A percentile compares a stretch with the other conserved stretches of the same genome.
These are phyloP conservation scores for Blastomyces percursus DNA, from an alignment of 2,329 filamentous ascomycete genomes.

Conservation along the genomic window DNA sequence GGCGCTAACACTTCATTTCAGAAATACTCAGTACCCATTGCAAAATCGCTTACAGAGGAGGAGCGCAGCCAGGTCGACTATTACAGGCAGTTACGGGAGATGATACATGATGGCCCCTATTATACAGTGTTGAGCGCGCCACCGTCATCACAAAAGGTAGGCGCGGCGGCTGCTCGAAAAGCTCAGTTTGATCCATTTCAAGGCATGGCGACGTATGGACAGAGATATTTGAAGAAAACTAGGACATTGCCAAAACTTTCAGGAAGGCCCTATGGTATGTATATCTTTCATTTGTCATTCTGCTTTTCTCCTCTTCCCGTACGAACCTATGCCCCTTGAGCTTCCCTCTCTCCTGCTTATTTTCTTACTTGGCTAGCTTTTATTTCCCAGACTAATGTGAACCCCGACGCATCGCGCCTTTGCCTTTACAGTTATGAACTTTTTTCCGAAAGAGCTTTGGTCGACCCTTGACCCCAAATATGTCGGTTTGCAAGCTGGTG, in stretches of 20 bases:
- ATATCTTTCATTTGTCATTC: background rate
- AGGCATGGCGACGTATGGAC: constrained; percentile 50
- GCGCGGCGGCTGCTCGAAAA: constrained; percentile 23
- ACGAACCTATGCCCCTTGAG: background rate
- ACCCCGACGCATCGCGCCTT: background rate
- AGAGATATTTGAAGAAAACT: constrained; percentile 47
- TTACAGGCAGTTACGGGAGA: constrained; percentile 43
- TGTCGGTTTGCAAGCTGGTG: constrained; percentile 25
- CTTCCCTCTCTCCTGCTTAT: background rate
- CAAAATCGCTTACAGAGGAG: constrained; percentile 22
- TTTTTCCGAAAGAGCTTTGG: constrained; percentile 51
- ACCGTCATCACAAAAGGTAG: constrained; percentile 31
- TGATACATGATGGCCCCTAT: constrained; percentile 49
- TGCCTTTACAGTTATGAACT: constrained; percentile 39
- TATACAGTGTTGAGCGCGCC: constrained; percentile 43
- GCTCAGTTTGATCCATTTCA: constrained; percentile 50
- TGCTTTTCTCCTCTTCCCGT: background rate
- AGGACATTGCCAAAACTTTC: constrained; percentile 45
- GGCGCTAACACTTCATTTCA: constrained; percentile 11
- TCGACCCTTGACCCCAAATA: constrained; percentile 40
- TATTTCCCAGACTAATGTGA: background rate
- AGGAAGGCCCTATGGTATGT: constrained; percentile 45
- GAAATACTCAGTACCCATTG: constrained; percentile 30
- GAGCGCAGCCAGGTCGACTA: constrained; percentile 41
- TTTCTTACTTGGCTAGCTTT: background rate